These are phyloP conservation scores for Entelexis paramagnoliae DNA, from an alignment of 1,139 yeast species.

Conservation along the genomic window DNA sequence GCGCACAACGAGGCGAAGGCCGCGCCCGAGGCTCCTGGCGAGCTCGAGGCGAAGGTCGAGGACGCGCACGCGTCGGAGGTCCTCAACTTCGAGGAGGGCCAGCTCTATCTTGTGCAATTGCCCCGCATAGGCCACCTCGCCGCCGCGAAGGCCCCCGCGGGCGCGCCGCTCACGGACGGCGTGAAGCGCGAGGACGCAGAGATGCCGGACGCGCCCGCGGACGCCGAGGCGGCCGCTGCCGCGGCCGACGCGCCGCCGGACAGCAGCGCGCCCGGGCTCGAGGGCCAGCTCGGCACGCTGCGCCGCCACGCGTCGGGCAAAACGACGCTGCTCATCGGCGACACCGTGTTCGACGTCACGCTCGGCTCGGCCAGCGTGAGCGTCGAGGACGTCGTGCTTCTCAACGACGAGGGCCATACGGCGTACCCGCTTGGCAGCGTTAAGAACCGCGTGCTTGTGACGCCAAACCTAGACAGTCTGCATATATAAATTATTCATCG, in stretches of 20 bases:
- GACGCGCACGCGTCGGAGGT: not conserved
- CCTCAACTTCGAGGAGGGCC: slow-evolving; percentile 7
- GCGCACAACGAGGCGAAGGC: not conserved
- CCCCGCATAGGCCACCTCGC: slow-evolving; percentile 18
- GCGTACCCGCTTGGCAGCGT: slow-evolving; percentile 18
- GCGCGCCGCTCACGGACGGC: slow-evolving; percentile 4
- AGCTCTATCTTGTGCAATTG: slow-evolving; percentile 17
- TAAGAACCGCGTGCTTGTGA: slow-evolving; percentile 17
- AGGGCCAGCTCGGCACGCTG: slow-evolving; percentile 23
- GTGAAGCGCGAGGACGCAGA: slow-evolving; percentile 10
- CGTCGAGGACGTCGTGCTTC: slow-evolving; percentile 19
- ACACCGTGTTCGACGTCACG: slow-evolving; percentile 16
- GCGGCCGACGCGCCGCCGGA: not conserved
- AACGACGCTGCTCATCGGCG: slow-evolving; percentile 20
- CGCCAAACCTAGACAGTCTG: slow-evolving; percentile 20
- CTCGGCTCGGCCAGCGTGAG: slow-evolving; percentile 15
- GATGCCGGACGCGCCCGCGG: slow-evolving; percentile 7
- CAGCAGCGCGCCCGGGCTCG: not conserved
- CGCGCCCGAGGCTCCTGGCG: slow-evolving; percentile 9
- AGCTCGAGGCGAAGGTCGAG: slow-evolving; percentile 9
- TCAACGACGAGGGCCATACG: slow-evolving; percentile 6
- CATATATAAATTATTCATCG: slow-evolving; percentile 2
- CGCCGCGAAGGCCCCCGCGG: slow-evolving; percentile 9
- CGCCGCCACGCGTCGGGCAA: slow-evolving; percentile 23
- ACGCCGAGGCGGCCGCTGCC: not conserved